These are phyloP conservation scores for Aspergillus texensis DNA, from an alignment of 2,329 filamentous ascomycete genomes.

Conservation along the genomic window DNA sequence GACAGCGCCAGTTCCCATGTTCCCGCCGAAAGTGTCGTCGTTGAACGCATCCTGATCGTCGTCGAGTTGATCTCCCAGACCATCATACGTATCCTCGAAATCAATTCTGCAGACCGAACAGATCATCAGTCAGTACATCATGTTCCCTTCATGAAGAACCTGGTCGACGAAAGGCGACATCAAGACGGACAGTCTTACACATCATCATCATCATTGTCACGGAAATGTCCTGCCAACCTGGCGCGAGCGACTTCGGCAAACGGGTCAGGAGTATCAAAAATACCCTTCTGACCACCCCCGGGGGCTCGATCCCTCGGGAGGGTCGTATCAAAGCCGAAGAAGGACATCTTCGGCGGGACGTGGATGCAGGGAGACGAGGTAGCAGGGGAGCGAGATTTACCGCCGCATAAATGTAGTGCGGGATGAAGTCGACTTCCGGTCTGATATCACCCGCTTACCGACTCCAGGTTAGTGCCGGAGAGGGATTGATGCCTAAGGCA, in stretches of 20 bases:
- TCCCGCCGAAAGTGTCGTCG: conserved; percentile 84
- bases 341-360: conserved; percentile 67
- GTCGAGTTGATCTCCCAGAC: conserved; percentile 84
- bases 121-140: background rate
- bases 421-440: conserved; percentile 27
- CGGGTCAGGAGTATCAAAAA: conserved; percentile 84
- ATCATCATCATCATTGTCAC: conserved; percentile 64
- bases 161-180: background rate
- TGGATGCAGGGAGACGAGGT: conserved; percentile 9
- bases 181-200: conserved; percentile 53
- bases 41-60: conserved; percentile 95
- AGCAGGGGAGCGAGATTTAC: conserved; percentile 17
- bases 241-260: conserved; percentile 78
- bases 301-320: conserved; percentile 69
- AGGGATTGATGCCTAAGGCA: conserved; percentile 19
- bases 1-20: conserved; percentile 54
- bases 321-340: conserved; percentile 83
- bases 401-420: conserved; percentile 28
- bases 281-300: conserved; percentile 65
- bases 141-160: background rate
- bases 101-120: conserved; percentile 60
- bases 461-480: conserved; percentile 10
- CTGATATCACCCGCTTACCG: conserved; percentile 28
- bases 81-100: conserved; percentile 97
- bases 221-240: conserved; percentile 42